Percentiles rank a stretch among this genome's conserved stretches.
Evolutionary conservation across 345 rosid species (phyloP).

Genomic region (Firmiana major): DNA sequence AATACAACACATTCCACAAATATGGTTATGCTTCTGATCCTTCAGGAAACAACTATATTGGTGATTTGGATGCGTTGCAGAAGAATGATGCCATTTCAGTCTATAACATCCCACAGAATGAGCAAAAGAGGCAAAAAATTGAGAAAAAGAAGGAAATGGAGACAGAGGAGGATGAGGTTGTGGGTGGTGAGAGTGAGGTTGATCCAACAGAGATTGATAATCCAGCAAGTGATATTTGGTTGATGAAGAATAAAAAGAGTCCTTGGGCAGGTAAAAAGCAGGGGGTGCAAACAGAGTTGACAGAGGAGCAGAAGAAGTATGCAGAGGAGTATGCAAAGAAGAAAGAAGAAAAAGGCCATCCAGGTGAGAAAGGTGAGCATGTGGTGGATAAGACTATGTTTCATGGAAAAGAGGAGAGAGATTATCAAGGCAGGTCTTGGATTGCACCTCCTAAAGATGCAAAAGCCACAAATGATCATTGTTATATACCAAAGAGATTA

Average conservation of each 20-base stretch:
- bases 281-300: constrained; percentile 64
- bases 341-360: constrained; percentile 77
- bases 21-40: constrained; percentile 91
- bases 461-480: constrained; percentile 86
- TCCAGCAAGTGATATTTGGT: constrained; percentile 80
- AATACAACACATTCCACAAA: constrained; percentile 82
- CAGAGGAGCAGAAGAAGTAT: constrained; percentile 96
- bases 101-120: constrained; percentile 71
- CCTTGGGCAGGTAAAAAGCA: constrained; percentile 98
- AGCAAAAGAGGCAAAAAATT: constrained; percentile 71
- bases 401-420: constrained; percentile 93
- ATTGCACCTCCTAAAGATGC: constrained; percentile 90
- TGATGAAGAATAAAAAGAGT: constrained; percentile 76
- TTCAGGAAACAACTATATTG: constrained; percentile 69
- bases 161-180: constrained; percentile 32
- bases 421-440: constrained; percentile 97
- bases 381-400: constrained; percentile 79
- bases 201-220: constrained; percentile 59
- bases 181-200: constrained; percentile 6
- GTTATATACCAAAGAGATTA: constrained; percentile 75
- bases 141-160: constrained; percentile 54
- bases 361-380: constrained; percentile 67
- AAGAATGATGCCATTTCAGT: constrained; percentile 67
- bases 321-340: constrained; percentile 95
- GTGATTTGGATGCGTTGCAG: constrained; percentile 66